Evolutionary conservation across 169 alveolate genomes (phyloP).

Genomic region (Plasmodium fragile): DNA sequence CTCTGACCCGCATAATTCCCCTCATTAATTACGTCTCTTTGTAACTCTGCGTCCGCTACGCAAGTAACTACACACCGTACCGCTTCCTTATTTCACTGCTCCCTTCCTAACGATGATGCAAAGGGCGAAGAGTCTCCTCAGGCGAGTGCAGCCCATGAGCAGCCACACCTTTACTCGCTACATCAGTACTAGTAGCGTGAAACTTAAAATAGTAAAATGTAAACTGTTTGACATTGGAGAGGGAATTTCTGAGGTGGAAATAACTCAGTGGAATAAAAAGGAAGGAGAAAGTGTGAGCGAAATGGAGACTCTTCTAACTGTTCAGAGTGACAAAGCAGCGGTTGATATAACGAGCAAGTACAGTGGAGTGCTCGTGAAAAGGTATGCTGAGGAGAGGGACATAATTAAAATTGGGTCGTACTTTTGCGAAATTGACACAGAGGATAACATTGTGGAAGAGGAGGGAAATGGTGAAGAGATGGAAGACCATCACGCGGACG

Average conservation of each 20-base stretch:
- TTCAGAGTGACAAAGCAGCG: constrained; percentile 95
- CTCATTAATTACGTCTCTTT: not conserved
- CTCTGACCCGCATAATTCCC: not conserved
- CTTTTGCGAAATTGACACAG: constrained; percentile 88
- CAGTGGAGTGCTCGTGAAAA: constrained; percentile 92
- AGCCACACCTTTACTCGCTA: constrained; percentile 1
- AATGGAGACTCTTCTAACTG: constrained; percentile 94
- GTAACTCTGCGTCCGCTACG: not conserved
- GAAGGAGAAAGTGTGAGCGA: constrained; percentile 94
- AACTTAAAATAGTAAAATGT: constrained; percentile 85
- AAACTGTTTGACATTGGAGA: constrained; percentile 90
- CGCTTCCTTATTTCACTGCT: not conserved
- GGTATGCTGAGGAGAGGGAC: constrained; percentile 89
- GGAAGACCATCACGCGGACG: not conserved
- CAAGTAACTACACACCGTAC: not conserved
- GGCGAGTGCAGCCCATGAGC: not conserved
- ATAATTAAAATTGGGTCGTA: constrained; percentile 86
- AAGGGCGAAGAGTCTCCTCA: constrained; percentile 7
- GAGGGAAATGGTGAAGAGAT: constrained; percentile 5
- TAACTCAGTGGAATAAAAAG: constrained; percentile 92
- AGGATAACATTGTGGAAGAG: constrained; percentile 49
- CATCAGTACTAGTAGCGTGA: constrained; percentile 49
- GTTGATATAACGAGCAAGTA: constrained; percentile 94
- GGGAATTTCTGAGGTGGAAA: constrained; percentile 93
- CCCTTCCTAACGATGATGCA: constrained; percentile 1